Base-by-base conservation (phyloP, 2,329 filamentous ascomycete genomes). In the Claviceps sp. region DNA sequence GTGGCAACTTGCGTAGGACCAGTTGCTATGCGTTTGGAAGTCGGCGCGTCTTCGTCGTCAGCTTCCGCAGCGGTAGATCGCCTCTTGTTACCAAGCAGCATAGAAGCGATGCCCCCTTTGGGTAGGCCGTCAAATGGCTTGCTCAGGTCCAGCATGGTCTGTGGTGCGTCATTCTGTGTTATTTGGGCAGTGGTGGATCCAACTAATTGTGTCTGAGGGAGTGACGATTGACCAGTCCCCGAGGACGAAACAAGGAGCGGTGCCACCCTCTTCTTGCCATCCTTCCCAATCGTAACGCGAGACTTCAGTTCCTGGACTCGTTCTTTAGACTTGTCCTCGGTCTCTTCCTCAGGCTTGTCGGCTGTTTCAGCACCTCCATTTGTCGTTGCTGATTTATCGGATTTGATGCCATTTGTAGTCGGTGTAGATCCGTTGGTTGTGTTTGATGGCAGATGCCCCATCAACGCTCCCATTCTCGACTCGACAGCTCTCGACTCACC, bases 401-500 rank as follows among this genome's bases (percentile, higher is more conserved):
- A 65, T 18, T 75, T 87, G 66, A 64, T 71, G 0, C 76, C 76
- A 51, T 78, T 79, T 26, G 70, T 68, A n/a, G 64, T 70, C 50
- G 71, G 66, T 4, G 70, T 66, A 8, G 69, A 65, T 49, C 73
- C 71, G 42, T 80, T 79, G 20, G 50, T 44, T 3, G 80, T 79
- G 4, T 76, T 73, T 3, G 77, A 67, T 2, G 76, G 76, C 18
- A 78, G 77, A 62, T 95, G 90, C 5, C 91, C 91, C 93, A 98
- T 98, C 40, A 98, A 70, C n/a, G 91, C 91, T 13, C 93, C 93
- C 93, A 98, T 98, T 58, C 91, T 81, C 2, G 89, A 93, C 68
- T 98, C 88, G 0, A 91, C 90, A 5, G 86, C 90, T 57, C 85
- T 87, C 37, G 91, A 78, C 65, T 98, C 93, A 22, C 86, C 91